Conservation (phyloP, 345 rosid genomes). For the Gynandropsis gynandra region DNA sequence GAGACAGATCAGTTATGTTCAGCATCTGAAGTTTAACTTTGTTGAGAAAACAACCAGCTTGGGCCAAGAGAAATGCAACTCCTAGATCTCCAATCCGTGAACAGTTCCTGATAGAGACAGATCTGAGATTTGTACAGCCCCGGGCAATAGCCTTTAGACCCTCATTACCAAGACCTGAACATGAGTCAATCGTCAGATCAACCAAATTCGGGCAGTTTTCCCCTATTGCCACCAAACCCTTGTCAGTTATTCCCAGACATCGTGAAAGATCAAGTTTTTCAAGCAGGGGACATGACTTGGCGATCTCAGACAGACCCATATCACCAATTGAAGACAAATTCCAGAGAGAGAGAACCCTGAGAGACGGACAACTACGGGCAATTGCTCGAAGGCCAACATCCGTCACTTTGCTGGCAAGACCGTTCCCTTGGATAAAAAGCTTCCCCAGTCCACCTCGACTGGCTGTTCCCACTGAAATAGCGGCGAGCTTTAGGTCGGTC, state of each 20-base stretch:
- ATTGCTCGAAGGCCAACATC: constrained; percentile 58
- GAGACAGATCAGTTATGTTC: constrained; percentile 63
- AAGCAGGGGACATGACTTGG: constrained; percentile 55
- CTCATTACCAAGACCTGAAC: constrained; percentile 64
- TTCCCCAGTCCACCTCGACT: constrained; percentile 84
- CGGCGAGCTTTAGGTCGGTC: constrained; percentile 76
- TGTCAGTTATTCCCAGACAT: constrained; percentile 62
- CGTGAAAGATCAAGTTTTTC: constrained; percentile 76
- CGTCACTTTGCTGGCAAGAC: constrained; percentile 55
- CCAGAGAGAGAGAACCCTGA: constrained; percentile 80
- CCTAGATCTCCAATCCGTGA: constrained; percentile 87
- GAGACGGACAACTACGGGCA: constrained; percentile 73
- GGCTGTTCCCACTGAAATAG: constrained; percentile 82
- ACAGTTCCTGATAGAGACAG: constrained; percentile 65
- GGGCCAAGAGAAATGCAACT: constrained; percentile 58
- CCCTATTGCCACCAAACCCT: constrained; percentile 50
- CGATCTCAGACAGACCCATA: constrained; percentile 63
- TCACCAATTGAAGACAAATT: constrained; percentile 61
- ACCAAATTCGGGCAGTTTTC: constrained; percentile 58
- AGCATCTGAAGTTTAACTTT: constrained; percentile 79
- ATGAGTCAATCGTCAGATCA: constrained; percentile 70
- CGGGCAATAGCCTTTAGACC: constrained; percentile 66
- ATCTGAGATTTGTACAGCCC: constrained; percentile 59
- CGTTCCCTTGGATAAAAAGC: constrained; percentile 67
- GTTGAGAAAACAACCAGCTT: constrained; percentile 38